Evolutionary conservation across 306 rosid species (phyloP), one percentile per base, ranked within the genome.

Genomic region (Nissolia schottii): DNA sequence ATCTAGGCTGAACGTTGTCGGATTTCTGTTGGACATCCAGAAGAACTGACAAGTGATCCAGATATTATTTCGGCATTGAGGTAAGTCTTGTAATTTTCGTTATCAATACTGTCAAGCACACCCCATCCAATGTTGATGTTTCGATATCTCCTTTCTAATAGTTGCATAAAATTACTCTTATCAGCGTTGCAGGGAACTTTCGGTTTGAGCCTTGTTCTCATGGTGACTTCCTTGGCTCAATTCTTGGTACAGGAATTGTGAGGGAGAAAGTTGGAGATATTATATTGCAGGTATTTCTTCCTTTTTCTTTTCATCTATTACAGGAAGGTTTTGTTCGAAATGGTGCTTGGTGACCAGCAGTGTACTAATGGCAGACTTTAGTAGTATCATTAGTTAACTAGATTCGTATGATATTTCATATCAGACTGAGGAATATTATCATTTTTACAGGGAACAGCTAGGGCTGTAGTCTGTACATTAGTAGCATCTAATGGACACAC

Each of bases 1-100:
- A 48, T 82, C 55, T 68, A 93, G 98, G 98, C 97, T 66, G 98
- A 93, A 74, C 96, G 96, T 11, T 84, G 98, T 73, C 97, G 92
- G 54, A 84, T 93, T 69, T 93, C 97, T 63, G 84, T 90, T 78
- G 98, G 97, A 62, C 89, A 76, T 74, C 90, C 90, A 2, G 96
- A 93, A 40, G 85, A 78, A 65, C 55, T 93, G 82, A 83, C 90
- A 27, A 89, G 89, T 83, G 94, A 88, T 84, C 98, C 93, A 37
- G 98, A 90, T 75, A 54, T 85, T 71, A 73, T 93, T 80, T 89
- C 92, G 9, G 98, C 98, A 72, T 81, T 90, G 87, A 87, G 96
- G 98, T 86, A 25, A 57, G 55, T 58, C 55, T 59, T 61, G 19
- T 59, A 75, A 57, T 37, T 32, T 28, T 71, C 68, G 10, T 69